A percentile compares a stretch with the other conserved stretches of the same genome.
Conservation (phyloP, 371 early-diverging fungal species). For the Mortierella sp. region DNA sequence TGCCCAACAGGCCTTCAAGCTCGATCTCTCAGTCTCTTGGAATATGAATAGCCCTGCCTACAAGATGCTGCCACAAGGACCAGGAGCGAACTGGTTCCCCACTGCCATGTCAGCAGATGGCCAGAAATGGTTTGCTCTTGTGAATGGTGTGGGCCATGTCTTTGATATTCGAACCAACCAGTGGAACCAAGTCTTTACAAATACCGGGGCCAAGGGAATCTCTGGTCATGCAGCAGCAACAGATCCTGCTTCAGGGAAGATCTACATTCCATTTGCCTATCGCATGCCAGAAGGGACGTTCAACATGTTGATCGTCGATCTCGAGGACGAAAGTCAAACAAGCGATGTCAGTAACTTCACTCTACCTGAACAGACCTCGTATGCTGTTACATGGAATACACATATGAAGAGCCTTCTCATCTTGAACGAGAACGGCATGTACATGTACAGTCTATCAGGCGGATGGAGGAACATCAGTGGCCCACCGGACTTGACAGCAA, state of each 20-base stretch:
- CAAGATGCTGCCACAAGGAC: too few relatives aligned
- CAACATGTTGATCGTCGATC: neutral
- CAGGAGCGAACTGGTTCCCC: too few relatives aligned
- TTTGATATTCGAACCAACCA: slow-evolving; percentile 1
- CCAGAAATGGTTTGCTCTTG: slow-evolving; percentile 7
- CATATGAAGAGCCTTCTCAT: slow-evolving; percentile 9
- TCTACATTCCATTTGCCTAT: slow-evolving; percentile 21
- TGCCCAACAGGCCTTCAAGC: neutral
- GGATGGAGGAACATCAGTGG: neutral
- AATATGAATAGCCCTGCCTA: too few relatives aligned
- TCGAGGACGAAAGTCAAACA: neutral
- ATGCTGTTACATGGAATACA: slow-evolving; percentile 23
- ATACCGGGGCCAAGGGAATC: neutral
- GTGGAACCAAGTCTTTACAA: slow-evolving; percentile 7
- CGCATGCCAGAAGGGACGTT: neutral
- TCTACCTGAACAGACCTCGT: slow-evolving; percentile 4
- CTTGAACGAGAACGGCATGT: slow-evolving; percentile 21
- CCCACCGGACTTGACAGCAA: neutral
- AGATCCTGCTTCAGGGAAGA: slow-evolving; percentile 12
- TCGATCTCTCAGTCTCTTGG: too few relatives aligned
- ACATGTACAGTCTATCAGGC: slow-evolving; percentile 9
- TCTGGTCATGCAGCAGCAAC: slow-evolving; percentile 2
- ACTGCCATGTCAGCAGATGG: neutral
- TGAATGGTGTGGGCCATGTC: too few relatives aligned
- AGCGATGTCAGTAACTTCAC: neutral